These are phyloP conservation scores for Colletotrichum godetiae DNA, from an alignment of 2,329 filamentous ascomycete species.

Conservation along the genomic window DNA sequence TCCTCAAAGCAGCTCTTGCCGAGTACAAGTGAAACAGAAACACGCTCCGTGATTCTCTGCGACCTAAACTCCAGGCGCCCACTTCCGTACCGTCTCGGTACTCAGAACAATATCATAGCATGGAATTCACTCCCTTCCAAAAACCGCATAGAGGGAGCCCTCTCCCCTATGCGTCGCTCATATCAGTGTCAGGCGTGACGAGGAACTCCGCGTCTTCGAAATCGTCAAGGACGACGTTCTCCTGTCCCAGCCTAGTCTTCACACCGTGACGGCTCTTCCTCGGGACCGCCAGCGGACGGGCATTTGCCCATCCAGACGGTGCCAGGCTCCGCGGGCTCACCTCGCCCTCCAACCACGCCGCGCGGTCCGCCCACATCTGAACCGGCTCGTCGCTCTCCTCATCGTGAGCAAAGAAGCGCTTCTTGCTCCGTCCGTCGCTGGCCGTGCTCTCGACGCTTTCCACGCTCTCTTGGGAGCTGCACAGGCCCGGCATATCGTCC, in stretches of 20 bases:
- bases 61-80: conserved; percentile 13
- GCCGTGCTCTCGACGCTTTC: conserved; percentile 47
- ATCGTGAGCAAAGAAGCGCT: conserved; percentile 59
- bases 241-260: conserved; percentile 50
- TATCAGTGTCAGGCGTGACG: conserved; percentile 57
- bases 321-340: conserved; percentile 53
- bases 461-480: conserved; percentile 67
- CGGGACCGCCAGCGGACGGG: conserved; percentile 62
- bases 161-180: conserved; percentile 47
- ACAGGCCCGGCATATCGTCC: conserved; percentile 59
- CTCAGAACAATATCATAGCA: conserved; percentile 5
- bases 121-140: background rate
- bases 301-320: conserved; percentile 50
- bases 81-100: background rate
- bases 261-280: conserved; percentile 38
- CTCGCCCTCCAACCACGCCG: conserved; percentile 49
- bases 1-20: conserved; percentile 39
- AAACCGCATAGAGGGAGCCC: background rate
- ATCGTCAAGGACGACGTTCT: conserved; percentile 63
- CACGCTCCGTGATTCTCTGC: background rate
- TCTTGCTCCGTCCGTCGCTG: conserved; percentile 48
- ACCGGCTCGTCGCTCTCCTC: conserved; percentile 43
- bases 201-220: conserved; percentile 79
- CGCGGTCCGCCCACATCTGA: conserved; percentile 41
- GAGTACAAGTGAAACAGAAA: conserved; percentile 32